Evolutionary conservation across 2,329 filamentous ascomycete species (phyloP).

Genomic region (Ramularia endophylla): DNA sequence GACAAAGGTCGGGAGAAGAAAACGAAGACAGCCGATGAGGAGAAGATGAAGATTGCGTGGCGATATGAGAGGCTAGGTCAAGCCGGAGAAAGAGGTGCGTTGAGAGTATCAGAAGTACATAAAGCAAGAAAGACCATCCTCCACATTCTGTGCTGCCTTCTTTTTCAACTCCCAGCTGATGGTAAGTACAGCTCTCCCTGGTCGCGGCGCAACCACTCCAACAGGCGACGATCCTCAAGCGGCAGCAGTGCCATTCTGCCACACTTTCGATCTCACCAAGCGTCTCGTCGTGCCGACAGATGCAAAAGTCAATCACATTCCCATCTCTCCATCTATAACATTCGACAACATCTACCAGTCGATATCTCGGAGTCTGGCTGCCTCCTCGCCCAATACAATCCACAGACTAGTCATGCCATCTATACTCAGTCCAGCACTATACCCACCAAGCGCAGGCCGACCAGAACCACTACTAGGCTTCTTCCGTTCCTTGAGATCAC

Average conservation of each 20-base stretch:
- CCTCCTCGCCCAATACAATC: conserved; percentile 54
- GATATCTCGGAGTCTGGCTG: conserved; percentile 51
- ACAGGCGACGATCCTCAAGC: neutral
- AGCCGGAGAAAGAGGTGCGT: conserved; percentile 61
- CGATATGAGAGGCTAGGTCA: conserved; percentile 82
- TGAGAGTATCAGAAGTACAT: conserved; percentile 5
- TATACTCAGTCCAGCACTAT: conserved; percentile 79
- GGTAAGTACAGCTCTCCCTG: conserved; percentile 27
- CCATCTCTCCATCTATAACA: conserved; percentile 60
- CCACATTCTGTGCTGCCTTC: too few relatives aligned
- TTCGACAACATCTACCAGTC: conserved; percentile 60
- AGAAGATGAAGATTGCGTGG: conserved; percentile 99
- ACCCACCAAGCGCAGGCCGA: conserved; percentile 61
- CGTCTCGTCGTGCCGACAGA: conserved; percentile 38
- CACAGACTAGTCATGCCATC: conserved; percentile 83
- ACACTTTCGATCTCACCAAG: conserved; percentile 49
- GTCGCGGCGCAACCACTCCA: conserved; percentile 15
- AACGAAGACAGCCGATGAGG: conserved; percentile 38
- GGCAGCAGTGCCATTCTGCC: conserved; percentile 38
- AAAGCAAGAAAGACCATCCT: conserved; percentile 3
- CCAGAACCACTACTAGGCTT: conserved; percentile 74
- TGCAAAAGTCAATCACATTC: conserved; percentile 39
- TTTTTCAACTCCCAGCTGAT: conserved; percentile 12
- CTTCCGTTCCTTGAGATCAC: conserved; percentile 67
- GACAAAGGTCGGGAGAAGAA: conserved; percentile 37